Base-by-base conservation (phyloP, 768 basidiomycete species). In the Galerina marginata region DNA sequence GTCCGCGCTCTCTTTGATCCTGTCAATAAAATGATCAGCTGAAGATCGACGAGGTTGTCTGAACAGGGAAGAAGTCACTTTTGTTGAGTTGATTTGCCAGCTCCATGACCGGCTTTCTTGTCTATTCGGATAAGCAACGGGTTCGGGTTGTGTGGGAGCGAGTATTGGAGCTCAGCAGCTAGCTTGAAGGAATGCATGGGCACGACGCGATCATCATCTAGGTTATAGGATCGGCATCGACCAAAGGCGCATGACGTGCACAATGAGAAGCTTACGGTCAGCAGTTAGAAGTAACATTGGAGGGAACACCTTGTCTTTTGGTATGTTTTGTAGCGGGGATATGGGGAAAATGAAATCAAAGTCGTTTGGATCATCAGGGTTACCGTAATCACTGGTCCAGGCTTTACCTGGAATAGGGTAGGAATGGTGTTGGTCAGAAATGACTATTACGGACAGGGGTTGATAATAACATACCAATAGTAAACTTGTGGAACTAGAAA, bases 131-230 rank as follows among this genome's bases (percentile, higher is more conserved):
- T 76, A 16, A 95, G 78, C 11, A 94, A 77, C 5, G 92, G 93
- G 66, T 92, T 74, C 0, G 85, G 83, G 70, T 93, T 94, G 47
- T 86, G 66, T 1, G 89, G 80, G 1, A 85, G 73, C 1, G 73
- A 75, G 69, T 93, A 75, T 69, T 95, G 92, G 39, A 93, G 76
- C n/a, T 86, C 86, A 14, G 93, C 93, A 0, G 88, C 87, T 52
- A 86, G 81, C 74, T 95, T 95, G 83, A 91, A 93, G 9, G 91
- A 91, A 73, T 93, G 93, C 70, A 92, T 77, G 1, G 91, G 91
- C 4, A 93, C 91, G n/a, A 94, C 92, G 37, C 92, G 88, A 67
- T 92, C 91, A 65, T 93, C 92, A 62, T 92, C 91, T 92, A 66
- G 11, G 36, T 20, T 40, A 42, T 46, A 9, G 36, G 50, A 48